Conservation (phyloP, 495 filamentous ascomycete genomes). For the Aspergillus affinis region DNA sequence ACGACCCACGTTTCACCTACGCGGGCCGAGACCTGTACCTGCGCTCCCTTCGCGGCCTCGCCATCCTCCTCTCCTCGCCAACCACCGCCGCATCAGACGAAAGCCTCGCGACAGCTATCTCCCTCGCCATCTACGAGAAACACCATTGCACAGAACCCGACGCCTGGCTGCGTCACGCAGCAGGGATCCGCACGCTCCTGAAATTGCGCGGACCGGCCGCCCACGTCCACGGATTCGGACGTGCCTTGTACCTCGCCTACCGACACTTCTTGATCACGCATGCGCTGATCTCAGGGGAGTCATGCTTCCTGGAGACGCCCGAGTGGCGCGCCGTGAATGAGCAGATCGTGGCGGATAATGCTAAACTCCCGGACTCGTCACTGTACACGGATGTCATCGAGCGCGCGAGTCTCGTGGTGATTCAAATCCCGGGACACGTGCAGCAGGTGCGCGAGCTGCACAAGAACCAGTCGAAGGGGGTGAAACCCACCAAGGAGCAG, state of each 20-base stretch:
- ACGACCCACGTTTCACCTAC: slow-evolving; percentile 19
- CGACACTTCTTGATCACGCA: slow-evolving; percentile 34
- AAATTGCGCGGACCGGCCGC: slow-evolving; percentile 32
- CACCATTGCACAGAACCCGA: slow-evolving; percentile 30
- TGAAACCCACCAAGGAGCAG: slow-evolving; percentile 2
- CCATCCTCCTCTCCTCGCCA: slow-evolving; percentile 15
- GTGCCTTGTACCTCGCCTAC: slow-evolving; percentile 33
- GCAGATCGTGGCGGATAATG: slow-evolving; percentile 29
- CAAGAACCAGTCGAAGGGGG: too few species aligned
- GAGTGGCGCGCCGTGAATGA: slow-evolving; percentile 36
- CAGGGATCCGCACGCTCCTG: slow-evolving; percentile 36
- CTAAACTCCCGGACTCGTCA: slow-evolving; percentile 30
- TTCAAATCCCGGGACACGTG: slow-evolving; percentile 29
- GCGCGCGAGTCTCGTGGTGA: slow-evolving; percentile 28
- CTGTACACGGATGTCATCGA: slow-evolving; percentile 32
- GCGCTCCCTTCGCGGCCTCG: slow-evolving; percentile 24
- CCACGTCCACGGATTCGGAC: slow-evolving; percentile 34
- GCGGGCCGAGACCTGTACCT: slow-evolving; percentile 24
- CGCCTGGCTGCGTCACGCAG: slow-evolving; percentile 38
- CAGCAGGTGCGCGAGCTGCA: slow-evolving; percentile 24
- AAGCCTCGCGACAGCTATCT: slow-evolving; percentile 27
- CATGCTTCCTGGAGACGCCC: slow-evolving; percentile 35
- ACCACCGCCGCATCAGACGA: slow-evolving; percentile 30
- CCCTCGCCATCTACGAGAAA: slow-evolving; percentile 36
- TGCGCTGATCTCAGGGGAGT: slow-evolving; percentile 25